Base-by-base conservation (phyloP, 345 rosid genomes). In the Linum lewisii region DNA sequence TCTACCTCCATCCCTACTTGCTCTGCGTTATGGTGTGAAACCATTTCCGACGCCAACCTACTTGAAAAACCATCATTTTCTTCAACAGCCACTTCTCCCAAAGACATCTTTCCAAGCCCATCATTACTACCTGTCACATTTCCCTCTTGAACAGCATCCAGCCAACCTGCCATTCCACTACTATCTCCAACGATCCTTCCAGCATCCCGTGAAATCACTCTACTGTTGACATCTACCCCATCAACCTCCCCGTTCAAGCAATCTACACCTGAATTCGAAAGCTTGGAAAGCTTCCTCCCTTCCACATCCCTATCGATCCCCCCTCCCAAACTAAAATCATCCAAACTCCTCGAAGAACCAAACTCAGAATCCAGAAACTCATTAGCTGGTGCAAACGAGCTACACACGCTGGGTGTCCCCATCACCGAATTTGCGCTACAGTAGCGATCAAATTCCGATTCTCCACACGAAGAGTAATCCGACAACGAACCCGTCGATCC, bases 381-480 rank as follows among this genome's bases (percentile, higher is more conserved):
- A 54, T 78, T 78, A 57, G 78, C 76, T 1, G 74, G 64, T 45
- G 78, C 81, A 6, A 70, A 58, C 3, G 86, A 81, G 74, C 93
- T 77, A 49, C 84, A 78, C 66, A 86, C 7, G 63, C 90, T 83
- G 0, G 93, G 95, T 4, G 95, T 89, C 37, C 88, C 95, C 67
- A 84, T 63, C 6, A 74, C 87, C 65, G 95, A 92, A 74, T 84
- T 86, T 5, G 93, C 95, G 63, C 93, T 92, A 66, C 84, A 83
- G 49, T 92, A 92, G 7, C 87, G 77, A 60, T 86, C 95, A 50
- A 81, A 78, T 61, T 88, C 96, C 15, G 93, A 86, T 62, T 86
- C 98, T 25, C 86, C 96, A 20, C 93, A 86, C 0, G 96, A 84
- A 19, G 98, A 84, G 69, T 82, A 81, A 63, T 76, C 84, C 65